A percentile compares a stretch with the other conserved stretches of the same genome.
phyloP scores from a whole-genome alignment of 345 rosid species.

The Populus nigra region DNA sequence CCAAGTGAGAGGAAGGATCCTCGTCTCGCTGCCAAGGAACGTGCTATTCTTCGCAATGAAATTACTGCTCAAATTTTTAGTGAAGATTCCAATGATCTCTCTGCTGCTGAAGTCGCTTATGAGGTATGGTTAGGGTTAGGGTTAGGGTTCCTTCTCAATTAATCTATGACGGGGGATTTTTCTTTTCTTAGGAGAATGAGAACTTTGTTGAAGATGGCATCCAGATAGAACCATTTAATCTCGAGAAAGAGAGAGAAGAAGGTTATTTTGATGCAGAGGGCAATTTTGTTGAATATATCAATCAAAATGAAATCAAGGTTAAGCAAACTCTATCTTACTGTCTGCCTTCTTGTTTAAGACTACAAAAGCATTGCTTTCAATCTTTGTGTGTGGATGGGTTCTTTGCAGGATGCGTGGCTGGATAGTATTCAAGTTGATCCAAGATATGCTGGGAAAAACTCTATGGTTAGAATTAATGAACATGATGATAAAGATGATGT shows the following conservation, averaged over 20 bases:
- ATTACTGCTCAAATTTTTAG: constrained; percentile 49
- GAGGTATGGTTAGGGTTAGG: constrained; percentile 40
- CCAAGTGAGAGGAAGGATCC: constrained; percentile 33
- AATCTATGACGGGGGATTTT: too few species aligned
- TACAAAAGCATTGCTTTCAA: not conserved
- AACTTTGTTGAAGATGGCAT: constrained; percentile 84
- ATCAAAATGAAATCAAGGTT: constrained; percentile 77
- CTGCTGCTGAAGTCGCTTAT: constrained; percentile 62
- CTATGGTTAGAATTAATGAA: constrained; percentile 13
- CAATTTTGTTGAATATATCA: constrained; percentile 84
- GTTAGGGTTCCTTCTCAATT: not conserved
- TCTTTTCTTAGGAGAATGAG: constrained; percentile 60
- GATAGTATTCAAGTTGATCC: constrained; percentile 68
- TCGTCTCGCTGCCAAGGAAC: constrained; percentile 74
- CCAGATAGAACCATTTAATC: constrained; percentile 89
- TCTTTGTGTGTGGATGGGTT: constrained; percentile 18
- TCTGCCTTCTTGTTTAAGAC: not conserved
- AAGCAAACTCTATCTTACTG: not conserved
- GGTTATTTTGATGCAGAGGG: constrained; percentile 92
- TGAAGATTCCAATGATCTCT: constrained; percentile 41
- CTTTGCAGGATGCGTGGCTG: constrained; percentile 95
- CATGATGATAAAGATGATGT: constrained; percentile 31
- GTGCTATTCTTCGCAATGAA: constrained; percentile 63
- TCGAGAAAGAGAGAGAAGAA: constrained; percentile 88
- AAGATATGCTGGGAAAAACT: constrained; percentile 43